phyloP scores from a whole-genome alignment of 371 early-diverging fungal species.

The Mucor saturninus region DNA sequence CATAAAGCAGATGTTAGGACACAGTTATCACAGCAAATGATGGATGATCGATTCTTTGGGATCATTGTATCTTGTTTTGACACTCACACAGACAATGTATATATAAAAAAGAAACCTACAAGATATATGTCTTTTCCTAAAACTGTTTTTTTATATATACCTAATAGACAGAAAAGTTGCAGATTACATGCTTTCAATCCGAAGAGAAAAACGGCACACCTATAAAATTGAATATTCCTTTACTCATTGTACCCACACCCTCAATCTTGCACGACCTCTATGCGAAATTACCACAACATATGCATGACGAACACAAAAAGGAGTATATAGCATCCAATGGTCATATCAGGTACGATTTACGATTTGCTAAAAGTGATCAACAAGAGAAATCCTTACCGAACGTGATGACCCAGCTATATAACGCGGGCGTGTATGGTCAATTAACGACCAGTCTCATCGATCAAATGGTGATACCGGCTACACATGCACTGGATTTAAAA shows the following conservation, averaged over 20 bases:
- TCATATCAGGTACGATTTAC: constrained; percentile 13
- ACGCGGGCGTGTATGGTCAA: constrained; percentile 64
- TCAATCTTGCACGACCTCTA: constrained; percentile 41
- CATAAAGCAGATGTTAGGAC: constrained; percentile 61
- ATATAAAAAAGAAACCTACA: not conserved
- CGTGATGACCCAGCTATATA: constrained; percentile 53
- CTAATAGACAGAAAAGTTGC: constrained; percentile 51
- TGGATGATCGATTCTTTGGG: constrained; percentile 73
- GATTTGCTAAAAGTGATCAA: not conserved
- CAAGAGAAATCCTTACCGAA: constrained; percentile 20
- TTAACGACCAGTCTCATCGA: constrained; percentile 59
- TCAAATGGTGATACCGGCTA: constrained; percentile 59
- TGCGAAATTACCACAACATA: constrained; percentile 46
- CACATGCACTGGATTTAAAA: constrained; percentile 42
- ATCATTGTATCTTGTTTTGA: constrained; percentile 76
- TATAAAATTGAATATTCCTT: constrained; percentile 37
- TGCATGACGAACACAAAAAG: constrained; percentile 57
- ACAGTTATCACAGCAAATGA: constrained; percentile 68
- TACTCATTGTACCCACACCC: constrained; percentile 43
- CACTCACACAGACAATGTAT: constrained; percentile 50
- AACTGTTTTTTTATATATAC: too few species aligned
- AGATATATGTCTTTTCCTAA: not conserved
- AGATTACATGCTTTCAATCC: constrained; percentile 63
- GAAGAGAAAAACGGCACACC: constrained; percentile 30
- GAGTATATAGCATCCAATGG: constrained; percentile 33